phyloP scores from a whole-genome alignment of 2,329 filamentous ascomycete species.

The Curvularia sp. region DNA sequence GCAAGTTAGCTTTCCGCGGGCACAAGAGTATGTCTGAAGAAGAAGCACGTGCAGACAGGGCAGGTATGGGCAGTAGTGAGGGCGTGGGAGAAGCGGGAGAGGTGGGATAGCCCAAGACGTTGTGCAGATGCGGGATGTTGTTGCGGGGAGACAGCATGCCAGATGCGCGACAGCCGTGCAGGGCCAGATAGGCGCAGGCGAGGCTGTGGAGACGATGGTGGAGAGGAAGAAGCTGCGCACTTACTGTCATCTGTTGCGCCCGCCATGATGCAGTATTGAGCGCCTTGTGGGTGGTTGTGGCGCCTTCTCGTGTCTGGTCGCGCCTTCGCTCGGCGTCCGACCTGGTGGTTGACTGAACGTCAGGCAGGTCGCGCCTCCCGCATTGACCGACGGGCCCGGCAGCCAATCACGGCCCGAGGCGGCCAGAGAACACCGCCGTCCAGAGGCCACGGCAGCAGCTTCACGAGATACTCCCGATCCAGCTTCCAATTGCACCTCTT shows the following conservation, averaged over 20 bases:
- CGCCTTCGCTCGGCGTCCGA: conserved; percentile 17
- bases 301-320: conserved; percentile 18
- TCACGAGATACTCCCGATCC: conserved; percentile 14
- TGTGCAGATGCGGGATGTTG: conserved; percentile 22
- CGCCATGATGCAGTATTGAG: conserved; percentile 39
- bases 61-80: conserved; percentile 9
- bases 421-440: conserved; percentile 37
- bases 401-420: conserved; percentile 25
- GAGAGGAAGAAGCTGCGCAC: conserved; percentile 18
- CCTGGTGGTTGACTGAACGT: conserved; percentile 19
- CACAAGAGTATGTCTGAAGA: conserved; percentile 24
- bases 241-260: conserved; percentile 49
- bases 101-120: conserved; percentile 32
- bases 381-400: conserved; percentile 27
- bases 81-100: conserved; percentile 30
- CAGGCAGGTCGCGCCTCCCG: conserved; percentile 27
- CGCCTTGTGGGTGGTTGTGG: conserved; percentile 15
- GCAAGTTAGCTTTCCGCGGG: conserved; percentile 24
- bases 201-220: background rate
- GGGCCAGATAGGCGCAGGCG: background rate
- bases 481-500: conserved; percentile 24
- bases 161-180: background rate
- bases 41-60: conserved; percentile 6
- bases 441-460: conserved; percentile 27
- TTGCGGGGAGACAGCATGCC: conserved; percentile 17